These are phyloP conservation scores for Fusarium nygamai DNA, from an alignment of 2,329 filamentous ascomycete species.

Conservation along the genomic window DNA sequence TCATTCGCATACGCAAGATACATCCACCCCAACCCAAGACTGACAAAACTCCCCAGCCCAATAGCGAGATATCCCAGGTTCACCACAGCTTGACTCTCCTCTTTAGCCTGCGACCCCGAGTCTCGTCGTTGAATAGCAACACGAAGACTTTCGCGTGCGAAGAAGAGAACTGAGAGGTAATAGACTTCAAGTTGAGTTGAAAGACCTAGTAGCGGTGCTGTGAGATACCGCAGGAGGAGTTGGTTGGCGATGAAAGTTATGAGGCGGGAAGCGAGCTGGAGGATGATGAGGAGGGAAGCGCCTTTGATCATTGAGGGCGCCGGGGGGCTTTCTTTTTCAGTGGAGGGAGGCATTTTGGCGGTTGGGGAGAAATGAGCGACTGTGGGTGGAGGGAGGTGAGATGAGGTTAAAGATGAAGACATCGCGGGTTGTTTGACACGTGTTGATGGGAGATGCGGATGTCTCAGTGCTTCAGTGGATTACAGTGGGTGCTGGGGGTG, in stretches of 20 bases:
- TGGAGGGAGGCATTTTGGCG: constrained; percentile 3
- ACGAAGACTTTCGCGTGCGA: constrained; percentile 88
- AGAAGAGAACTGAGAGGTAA: constrained; percentile 92
- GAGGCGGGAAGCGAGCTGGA: constrained; percentile 87
- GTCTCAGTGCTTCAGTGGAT: constrained; percentile 9
- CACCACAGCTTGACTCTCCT: constrained; percentile 77
- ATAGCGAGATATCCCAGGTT: constrained; percentile 89
- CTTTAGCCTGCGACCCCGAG: constrained; percentile 15
- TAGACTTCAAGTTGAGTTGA: constrained; percentile 93
- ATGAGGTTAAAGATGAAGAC: neutral
- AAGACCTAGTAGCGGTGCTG: constrained; percentile 83
- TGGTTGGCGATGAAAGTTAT: constrained; percentile 95
- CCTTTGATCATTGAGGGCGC: constrained; percentile 66
- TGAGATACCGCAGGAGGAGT: constrained; percentile 85
- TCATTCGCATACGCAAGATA: constrained; percentile 68
- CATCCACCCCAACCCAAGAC: constrained; percentile 70
- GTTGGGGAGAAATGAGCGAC: neutral
- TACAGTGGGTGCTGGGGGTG: neutral
- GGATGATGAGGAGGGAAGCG: constrained; percentile 84
- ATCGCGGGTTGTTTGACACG: constrained; percentile 24
- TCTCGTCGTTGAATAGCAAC: constrained; percentile 87
- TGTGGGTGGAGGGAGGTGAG: neutral
- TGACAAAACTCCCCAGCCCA: constrained; percentile 71
- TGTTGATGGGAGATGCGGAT: constrained; percentile 10
- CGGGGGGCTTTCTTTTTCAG: neutral